Evolutionary conservation across 139 green algal genomes (phyloP).

Genomic region (Chlorella sorokiniana): DNA sequence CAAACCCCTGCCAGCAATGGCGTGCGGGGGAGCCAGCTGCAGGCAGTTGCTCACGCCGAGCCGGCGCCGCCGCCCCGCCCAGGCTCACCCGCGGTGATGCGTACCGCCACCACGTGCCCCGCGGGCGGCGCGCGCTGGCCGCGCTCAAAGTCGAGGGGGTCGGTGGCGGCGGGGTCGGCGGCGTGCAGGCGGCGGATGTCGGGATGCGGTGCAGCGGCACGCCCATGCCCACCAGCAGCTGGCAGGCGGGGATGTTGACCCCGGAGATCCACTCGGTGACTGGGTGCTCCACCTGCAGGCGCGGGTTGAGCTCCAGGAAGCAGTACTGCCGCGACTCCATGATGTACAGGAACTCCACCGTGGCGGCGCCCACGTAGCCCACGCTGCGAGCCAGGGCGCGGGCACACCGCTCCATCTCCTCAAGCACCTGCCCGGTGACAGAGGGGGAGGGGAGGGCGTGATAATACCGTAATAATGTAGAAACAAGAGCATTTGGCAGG

Average conservation of each 20-base stretch:
- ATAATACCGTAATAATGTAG: too few species aligned
- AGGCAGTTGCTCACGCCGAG: too few species aligned
- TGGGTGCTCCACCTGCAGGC: constrained; percentile 98
- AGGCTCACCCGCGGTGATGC: constrained; percentile 77
- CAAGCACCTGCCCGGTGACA: constrained; percentile 48
- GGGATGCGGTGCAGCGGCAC: constrained; percentile 89
- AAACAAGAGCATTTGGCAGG: not conserved
- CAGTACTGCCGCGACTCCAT: constrained; percentile 85
- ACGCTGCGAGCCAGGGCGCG: constrained; percentile 87
- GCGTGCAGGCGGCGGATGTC: constrained; percentile 82
- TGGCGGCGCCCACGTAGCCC: constrained; percentile 92
- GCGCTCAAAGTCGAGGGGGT: constrained; percentile 81
- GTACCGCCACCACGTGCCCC: constrained; percentile 87
- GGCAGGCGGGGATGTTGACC: constrained; percentile 93
- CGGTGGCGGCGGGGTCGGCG: constrained; percentile 47
- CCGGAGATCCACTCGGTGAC: constrained; percentile 97
- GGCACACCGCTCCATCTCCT: constrained; percentile 86
- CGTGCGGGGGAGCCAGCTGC: too few species aligned
- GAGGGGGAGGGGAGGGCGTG: not conserved
- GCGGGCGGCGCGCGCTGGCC: constrained; percentile 50
- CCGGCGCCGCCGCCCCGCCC: not conserved
- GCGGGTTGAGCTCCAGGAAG: constrained; percentile 98
- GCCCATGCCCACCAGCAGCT: constrained; percentile 94
- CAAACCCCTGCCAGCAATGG: not conserved
- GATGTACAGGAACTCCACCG: constrained; percentile 96